Conservation (phyloP, 306 rosid species). For the Inga oerstediana region DNA sequence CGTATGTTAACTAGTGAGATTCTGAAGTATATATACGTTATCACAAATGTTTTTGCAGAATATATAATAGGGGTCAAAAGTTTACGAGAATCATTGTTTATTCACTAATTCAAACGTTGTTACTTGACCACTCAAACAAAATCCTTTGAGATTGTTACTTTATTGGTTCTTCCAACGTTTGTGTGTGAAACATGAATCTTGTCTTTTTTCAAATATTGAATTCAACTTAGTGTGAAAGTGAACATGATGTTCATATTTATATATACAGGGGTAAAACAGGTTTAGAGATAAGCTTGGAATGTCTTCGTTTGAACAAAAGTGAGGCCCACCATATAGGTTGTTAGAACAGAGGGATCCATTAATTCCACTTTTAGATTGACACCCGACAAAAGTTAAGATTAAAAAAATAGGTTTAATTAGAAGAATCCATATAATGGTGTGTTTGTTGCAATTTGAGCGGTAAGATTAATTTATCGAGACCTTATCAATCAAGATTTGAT, state of each 20-base stretch:
- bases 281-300: slow-evolving; percentile 1
- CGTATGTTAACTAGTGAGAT: not conserved
- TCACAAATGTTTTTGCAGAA: not conserved
- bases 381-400: not conserved
- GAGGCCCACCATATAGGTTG: slow-evolving; percentile 24
- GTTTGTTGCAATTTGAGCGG: slow-evolving; percentile 41
- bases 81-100: not conserved
- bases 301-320: not conserved
- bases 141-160: not conserved
- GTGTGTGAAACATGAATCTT: not conserved
- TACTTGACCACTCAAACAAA: not conserved
- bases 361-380: not conserved
- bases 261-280: not conserved
- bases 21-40: not conserved
- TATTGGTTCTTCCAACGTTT: not conserved
- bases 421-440: not conserved
- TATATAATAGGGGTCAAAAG: not conserved
- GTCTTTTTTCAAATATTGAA: slow-evolving; percentile 28
- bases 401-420: not conserved
- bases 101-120: not conserved
- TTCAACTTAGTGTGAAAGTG: slow-evolving; percentile 5
- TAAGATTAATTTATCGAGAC: slow-evolving; percentile 47
- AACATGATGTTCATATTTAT: not conserved
- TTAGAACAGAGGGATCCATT: not conserved
- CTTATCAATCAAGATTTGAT: slow-evolving; percentile 42